Conservation (phyloP, 2,329 filamentous ascomycete species). For the Aaosphaeria arxii region DNA sequence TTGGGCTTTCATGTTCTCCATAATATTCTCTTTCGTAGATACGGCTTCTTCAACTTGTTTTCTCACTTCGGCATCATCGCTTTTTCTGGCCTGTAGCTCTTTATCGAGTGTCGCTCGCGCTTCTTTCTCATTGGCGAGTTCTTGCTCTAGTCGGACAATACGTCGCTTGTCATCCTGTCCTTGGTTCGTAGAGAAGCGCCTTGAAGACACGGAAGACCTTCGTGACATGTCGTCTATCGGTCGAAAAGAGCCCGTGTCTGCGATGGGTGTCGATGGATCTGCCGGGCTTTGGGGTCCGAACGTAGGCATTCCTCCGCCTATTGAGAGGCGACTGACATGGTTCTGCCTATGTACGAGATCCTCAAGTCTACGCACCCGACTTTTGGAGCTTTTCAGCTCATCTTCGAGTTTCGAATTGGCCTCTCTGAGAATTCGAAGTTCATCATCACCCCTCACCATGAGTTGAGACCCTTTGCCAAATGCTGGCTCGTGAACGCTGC, state of each 20-base stretch:
- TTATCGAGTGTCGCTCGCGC: slow-evolving; percentile 64
- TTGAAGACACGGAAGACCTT: slow-evolving; percentile 59
- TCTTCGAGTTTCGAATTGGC: slow-evolving; percentile 57
- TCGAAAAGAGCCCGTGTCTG: slow-evolving; percentile 31
- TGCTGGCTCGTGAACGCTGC: slow-evolving; percentile 87
- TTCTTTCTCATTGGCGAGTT: slow-evolving; percentile 72
- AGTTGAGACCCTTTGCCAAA: slow-evolving; percentile 79
- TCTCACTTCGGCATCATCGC: slow-evolving; percentile 60
- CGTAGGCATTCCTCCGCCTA: slow-evolving; percentile 45
- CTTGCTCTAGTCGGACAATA: slow-evolving; percentile 69
- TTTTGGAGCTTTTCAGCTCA: slow-evolving; percentile 82
- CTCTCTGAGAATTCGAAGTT: slow-evolving; percentile 56
- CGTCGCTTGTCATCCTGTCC: slow-evolving; percentile 61
- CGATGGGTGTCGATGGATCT: slow-evolving; percentile 36
- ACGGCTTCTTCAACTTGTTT: slow-evolving; percentile 79
- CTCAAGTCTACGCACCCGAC: slow-evolving; percentile 85
- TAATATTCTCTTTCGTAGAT: slow-evolving; percentile 87
- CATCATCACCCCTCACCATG: slow-evolving; percentile 82
- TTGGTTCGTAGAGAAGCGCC: slow-evolving; percentile 60
- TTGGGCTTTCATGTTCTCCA: slow-evolving; percentile 90
- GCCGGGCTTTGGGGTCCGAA: slow-evolving; percentile 30
- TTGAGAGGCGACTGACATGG: slow-evolving; percentile 53
- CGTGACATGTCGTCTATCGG: slow-evolving; percentile 49
- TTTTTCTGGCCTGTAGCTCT: slow-evolving; percentile 59
- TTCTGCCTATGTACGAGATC: slow-evolving; percentile 85